phyloP scores from a whole-genome alignment of 371 early-diverging fungal species.

The Phascolomyces articulosus region DNA sequence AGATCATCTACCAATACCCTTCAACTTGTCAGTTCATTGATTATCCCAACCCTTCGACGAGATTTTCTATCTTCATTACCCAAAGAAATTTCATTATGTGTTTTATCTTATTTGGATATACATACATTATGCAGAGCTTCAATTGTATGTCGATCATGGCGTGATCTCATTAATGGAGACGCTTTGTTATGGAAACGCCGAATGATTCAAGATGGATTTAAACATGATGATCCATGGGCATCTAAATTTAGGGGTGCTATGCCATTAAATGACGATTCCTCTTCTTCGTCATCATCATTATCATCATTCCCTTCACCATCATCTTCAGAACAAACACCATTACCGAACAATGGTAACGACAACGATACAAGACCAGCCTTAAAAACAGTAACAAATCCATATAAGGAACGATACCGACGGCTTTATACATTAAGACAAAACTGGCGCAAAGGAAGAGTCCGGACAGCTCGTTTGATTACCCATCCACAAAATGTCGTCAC shows the following conservation, averaged over 20 bases:
- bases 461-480: not conserved
- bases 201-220: not conserved
- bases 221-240: conserved; percentile 1
- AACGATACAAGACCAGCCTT: too few relatives aligned
- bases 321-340: too few relatives aligned
- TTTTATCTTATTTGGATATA: conserved; percentile 81
- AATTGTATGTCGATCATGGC: conserved; percentile 78
- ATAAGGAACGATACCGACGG: conserved; percentile 78
- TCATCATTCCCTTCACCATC: too few relatives aligned
- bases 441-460: conserved; percentile 76
- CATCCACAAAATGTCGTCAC: conserved; percentile 72
- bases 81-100: conserved; percentile 67
- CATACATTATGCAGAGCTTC: conserved; percentile 77
- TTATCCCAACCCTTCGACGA: conserved; percentile 79
- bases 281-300: too few relatives aligned
- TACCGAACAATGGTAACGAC: not conserved
- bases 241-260: not conserved
- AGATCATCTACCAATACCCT: conserved; percentile 56
- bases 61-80: conserved; percentile 87
- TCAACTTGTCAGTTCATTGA: conserved; percentile 80
- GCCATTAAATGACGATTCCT: not conserved
- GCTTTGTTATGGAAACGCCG: not conserved
- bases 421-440: conserved; percentile 77
- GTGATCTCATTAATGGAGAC: conserved; percentile 68
- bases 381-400: conserved; percentile 41